phyloP scores from a whole-genome alignment of 306 rosid species.

The Gleditsia sinensis region DNA sequence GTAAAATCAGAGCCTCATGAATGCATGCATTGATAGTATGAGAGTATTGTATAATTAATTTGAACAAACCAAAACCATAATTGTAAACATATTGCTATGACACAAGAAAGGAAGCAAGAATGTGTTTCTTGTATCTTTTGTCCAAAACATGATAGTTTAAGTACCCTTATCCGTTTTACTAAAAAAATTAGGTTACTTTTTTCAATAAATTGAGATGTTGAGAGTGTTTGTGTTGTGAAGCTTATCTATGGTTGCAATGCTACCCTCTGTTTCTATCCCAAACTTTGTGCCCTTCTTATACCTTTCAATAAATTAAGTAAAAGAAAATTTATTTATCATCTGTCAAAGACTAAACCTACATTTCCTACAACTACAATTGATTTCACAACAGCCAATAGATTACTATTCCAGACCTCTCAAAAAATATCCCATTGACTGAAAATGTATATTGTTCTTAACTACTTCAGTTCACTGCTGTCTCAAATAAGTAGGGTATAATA shows the following conservation, averaged over 20 bases:
- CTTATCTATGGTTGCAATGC: slow-evolving; percentile 18
- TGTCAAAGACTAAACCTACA: background rate
- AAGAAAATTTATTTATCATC: background rate
- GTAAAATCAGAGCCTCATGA: slow-evolving; percentile 14
- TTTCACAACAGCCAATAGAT: background rate
- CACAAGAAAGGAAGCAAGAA: background rate
- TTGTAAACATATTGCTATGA: slow-evolving; percentile 7
- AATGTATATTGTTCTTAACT: background rate
- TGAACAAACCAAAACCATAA: slow-evolving; percentile 18
- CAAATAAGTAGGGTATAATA: background rate
- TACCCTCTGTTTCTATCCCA: background rate
- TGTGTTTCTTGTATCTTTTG: background rate
- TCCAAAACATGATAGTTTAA: background rate
- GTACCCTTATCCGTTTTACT: background rate
- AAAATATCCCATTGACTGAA: background rate
- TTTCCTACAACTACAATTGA: background rate
- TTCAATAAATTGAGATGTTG: background rate
- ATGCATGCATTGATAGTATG: background rate
- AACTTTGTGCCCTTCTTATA: background rate
- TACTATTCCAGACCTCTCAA: background rate
- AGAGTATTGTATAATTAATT: background rate
- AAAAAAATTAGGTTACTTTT: slow-evolving; percentile 13
- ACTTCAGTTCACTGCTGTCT: background rate
- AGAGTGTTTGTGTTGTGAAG: background rate
- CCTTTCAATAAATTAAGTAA: background rate